Base-by-base conservation (phyloP, 2,329 filamentous ascomycete species). In the Pseudogymnoascus sp. region DNA sequence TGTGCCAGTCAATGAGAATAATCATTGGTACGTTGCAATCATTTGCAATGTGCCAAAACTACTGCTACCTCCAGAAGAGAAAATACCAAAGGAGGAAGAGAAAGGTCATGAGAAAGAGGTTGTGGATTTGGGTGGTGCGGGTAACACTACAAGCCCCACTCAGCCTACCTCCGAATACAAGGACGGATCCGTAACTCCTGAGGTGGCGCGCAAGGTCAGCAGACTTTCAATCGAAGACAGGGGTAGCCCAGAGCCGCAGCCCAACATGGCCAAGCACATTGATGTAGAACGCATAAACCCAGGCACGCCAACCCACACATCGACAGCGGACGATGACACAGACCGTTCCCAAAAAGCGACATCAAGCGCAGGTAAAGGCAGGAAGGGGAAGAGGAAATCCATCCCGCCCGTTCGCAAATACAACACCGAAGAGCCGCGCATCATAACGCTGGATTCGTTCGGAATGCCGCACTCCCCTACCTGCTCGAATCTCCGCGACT, bases 1-100 rank as follows among this genome's bases (percentile, higher is more conserved):
- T 9, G 89, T 99, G 5, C 95, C 95, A 0, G 91, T 99, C 73
- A 96, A 96, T 69, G 90, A 97, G 71, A 80, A 85, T 67, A 77
- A 80, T 1, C 95, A 99, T 74, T 99, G 96, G 95, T 97, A 95
- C 75, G 79, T 97, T 67, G 92, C 91, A 12, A 93, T 99, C 62
- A 93, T 99, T 61, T 96, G 91, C 81, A 96, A 99, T 70, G 82
- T 93, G 2, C 83, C 85, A 3, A 86, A 82, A 60, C 79, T 95
- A 21, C 71, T 85, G 21, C 8, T 35, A 14, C 6, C 59, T 18
- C 23, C 18, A 5, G 62, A 63, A 33, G 59, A 63, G 25, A 61
- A 12, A 3, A 25, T 43, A 21, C 11, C 37, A 55, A 14, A 40
- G 23, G 35, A 18, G 35, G 35, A 45, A 8, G 35, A 31, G 23